Percentiles rank a stretch among this genome's conserved stretches.
phyloP scores from a whole-genome alignment of 1,284 basidiomycete genomes.

The Gomphus bonarii region DNA sequence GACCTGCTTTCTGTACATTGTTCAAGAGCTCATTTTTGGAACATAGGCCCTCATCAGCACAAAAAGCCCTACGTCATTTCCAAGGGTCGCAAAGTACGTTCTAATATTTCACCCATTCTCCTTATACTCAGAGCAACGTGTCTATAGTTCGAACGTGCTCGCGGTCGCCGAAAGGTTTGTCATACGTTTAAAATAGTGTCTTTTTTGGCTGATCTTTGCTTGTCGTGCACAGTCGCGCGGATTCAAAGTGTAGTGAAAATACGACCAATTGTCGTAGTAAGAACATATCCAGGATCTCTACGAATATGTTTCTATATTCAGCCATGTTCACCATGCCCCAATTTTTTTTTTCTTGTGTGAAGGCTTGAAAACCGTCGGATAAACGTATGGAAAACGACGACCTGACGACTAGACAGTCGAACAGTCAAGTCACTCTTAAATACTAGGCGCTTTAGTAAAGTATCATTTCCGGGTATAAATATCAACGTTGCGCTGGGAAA shows the following conservation, averaged over 20 bases:
- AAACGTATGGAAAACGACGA: too few species aligned
- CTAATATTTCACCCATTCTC: not conserved
- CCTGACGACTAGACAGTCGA: not conserved
- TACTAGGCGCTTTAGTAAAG: too few species aligned
- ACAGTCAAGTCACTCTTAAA: too few species aligned
- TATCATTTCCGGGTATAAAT: too few species aligned
- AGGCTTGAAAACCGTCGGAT: not conserved
- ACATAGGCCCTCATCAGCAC: constrained; percentile 70
- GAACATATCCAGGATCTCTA: constrained; percentile 6
- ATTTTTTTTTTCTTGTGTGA: not conserved
- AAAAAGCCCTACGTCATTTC: constrained; percentile 91
- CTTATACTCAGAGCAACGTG: constrained; percentile 2
- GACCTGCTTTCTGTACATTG: constrained; percentile 17
- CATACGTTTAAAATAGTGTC: not conserved
- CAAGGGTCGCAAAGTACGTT: constrained; percentile 85
- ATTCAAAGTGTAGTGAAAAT: constrained; percentile 67
- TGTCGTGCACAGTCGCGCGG: constrained; percentile 47
- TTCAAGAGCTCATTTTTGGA: constrained; percentile 9
- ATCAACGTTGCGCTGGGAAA: too few species aligned
- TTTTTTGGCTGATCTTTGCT: not conserved
- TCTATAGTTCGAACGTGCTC: constrained; percentile 70
- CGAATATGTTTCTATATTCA: not conserved
- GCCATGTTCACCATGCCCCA: constrained; percentile 8
- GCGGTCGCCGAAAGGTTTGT: constrained; percentile 77
- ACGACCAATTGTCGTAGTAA: not conserved